Evolutionary conservation across 306 rosid genomes (phyloP).

Genomic region (Cotoneaster glaucophyllus): DNA sequence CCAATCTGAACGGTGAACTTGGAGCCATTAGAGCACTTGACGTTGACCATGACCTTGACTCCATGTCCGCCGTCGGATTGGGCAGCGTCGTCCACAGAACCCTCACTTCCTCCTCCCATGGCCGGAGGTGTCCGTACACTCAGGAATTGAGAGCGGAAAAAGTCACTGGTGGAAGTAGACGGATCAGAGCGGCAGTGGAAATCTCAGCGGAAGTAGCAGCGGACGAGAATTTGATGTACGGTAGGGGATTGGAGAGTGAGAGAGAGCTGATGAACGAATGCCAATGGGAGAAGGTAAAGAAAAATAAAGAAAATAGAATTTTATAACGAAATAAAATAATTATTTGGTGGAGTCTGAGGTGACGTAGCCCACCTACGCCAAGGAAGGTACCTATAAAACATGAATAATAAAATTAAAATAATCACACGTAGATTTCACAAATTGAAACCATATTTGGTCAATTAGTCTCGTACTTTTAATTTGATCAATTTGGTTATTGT

Average conservation of each 20-base stretch:
- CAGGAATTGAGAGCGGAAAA: not conserved
- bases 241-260: not conserved
- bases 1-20: slow-evolving; percentile 51
- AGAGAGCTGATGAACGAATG: slow-evolving; percentile 1
- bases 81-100: slow-evolving; percentile 26
- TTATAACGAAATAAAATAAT: not conserved
- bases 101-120: slow-evolving; percentile 67
- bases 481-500: too few relatives aligned
- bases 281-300: not conserved
- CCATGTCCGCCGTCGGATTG: slow-evolving; percentile 28
- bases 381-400: slow-evolving; percentile 26
- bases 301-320: not conserved
- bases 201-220: slow-evolving; percentile 12
- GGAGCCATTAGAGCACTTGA: slow-evolving; percentile 69
- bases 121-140: slow-evolving; percentile 11
- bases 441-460: too few relatives aligned
- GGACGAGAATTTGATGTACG: slow-evolving; percentile 17
- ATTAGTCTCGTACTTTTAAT: too few relatives aligned
- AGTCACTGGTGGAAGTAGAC: not conserved
- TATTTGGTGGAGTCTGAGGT: not conserved
- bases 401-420: too few relatives aligned
- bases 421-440: too few relatives aligned
- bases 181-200: slow-evolving; percentile 7
- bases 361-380: slow-evolving; percentile 27
- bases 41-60: slow-evolving; percentile 50